Base-by-base conservation (phyloP, 805 yeast species). In the Barnettozyma vustinii region DNA sequence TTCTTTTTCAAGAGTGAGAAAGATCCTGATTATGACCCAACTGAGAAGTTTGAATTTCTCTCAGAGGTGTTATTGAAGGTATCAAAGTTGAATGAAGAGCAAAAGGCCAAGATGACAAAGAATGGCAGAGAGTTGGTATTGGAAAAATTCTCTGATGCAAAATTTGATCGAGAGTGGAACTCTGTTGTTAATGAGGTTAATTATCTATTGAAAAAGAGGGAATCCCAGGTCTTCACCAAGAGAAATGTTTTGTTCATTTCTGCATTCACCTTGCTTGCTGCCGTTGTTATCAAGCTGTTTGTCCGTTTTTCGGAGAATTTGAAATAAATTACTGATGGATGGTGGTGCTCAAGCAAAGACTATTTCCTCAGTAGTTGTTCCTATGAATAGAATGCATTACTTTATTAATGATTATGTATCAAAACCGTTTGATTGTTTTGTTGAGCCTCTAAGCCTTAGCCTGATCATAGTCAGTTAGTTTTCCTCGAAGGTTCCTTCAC, bases 1-100 rank as follows among this genome's bases (percentile, higher is more conserved):
- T 84, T 86, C 59, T 85, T 90, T 64, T 94, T 92, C 71, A 80
- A 76, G 52, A 80, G 84, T 54, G 65, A 67, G 12, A 64, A 65
- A 7, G 97, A 91, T 61, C 95, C 96, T 1, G 97, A 87, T 63
- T 83, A 61, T 57, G 30, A 63, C 54, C 40, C 60, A 51, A 32
- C 61, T 53, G 42, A 62, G 60, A n/a, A 77, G 66, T 60, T 77
- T 80, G 46, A 40, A 1, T 59, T 71, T 1, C 70, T 92, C 44
- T 57, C 71, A n/a, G 73, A 73, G 9, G 69, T 79, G 7, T 73
- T 92, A 23, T 47, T 56, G 2, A 56, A 66, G 39, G 76, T 78
- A 4, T 69, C 74, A 33, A 56, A 72, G 10, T 62, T 75, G 27
- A 51, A 67, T 1, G 68, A 68, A 1, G 56, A 55, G 0, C 74